phyloP scores from a whole-genome alignment of 2,329 filamentous ascomycete species.

The Colletotrichum sp. region DNA sequence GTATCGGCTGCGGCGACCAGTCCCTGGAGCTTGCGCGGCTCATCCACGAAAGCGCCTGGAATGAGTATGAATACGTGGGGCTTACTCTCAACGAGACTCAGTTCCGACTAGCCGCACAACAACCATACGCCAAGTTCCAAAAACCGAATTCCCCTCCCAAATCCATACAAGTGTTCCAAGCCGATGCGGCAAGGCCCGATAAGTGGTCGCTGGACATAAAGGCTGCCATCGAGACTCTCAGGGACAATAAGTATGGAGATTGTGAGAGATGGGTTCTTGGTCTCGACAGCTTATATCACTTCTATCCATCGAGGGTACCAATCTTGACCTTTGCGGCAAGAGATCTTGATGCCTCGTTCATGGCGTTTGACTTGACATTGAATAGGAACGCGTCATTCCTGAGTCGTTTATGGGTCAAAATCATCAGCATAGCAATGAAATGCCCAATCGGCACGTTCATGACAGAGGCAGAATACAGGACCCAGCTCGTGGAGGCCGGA shows the following conservation, averaged over 20 bases:
- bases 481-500: slow-evolving; percentile 50
- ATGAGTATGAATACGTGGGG: slow-evolving; percentile 52
- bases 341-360: slow-evolving; percentile 50
- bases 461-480: slow-evolving; percentile 48
- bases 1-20: slow-evolving; percentile 66
- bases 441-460: slow-evolving; percentile 55
- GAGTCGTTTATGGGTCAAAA: slow-evolving; percentile 38
- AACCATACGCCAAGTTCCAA: slow-evolving; percentile 27
- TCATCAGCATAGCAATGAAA: slow-evolving; percentile 50
- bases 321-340: slow-evolving; percentile 46
- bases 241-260: slow-evolving; percentile 2
- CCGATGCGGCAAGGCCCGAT: slow-evolving; percentile 52
- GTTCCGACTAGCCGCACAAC: slow-evolving; percentile 39
- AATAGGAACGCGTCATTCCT: slow-evolving; percentile 30
- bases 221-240: slow-evolving; percentile 29
- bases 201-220: slow-evolving; percentile 39
- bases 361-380: slow-evolving; percentile 60
- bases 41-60: slow-evolving; percentile 23
- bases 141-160: not conserved
- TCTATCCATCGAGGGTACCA: slow-evolving; percentile 53
- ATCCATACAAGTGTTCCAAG: slow-evolving; percentile 46
- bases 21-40: slow-evolving; percentile 47
- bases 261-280: slow-evolving; percentile 56
- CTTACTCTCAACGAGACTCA: slow-evolving; percentile 56
- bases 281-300: slow-evolving; percentile 63